Percentiles rank a stretch among this genome's conserved stretches.
These are phyloP conservation scores for Choiromyces venosus DNA, from an alignment of 495 filamentous ascomycete genomes.

Conservation along the genomic window DNA sequence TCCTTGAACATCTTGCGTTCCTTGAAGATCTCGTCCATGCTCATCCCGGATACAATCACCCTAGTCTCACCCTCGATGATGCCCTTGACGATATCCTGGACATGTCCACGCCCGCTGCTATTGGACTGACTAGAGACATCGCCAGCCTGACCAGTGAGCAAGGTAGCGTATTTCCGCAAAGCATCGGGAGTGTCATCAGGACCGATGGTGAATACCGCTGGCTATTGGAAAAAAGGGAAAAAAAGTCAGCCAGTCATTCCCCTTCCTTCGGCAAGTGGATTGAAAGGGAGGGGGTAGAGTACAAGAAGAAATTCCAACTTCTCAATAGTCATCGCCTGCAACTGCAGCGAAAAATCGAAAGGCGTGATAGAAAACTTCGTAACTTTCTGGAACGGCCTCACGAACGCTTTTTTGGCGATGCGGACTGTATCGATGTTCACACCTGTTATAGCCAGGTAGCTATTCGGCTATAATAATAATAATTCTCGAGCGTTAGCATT, in stretches of 20 bases:
- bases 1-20: slow-evolving; percentile 74
- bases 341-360: slow-evolving; percentile 66
- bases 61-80: slow-evolving; percentile 84
- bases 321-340: slow-evolving; percentile 79
- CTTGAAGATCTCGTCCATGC: slow-evolving; percentile 82
- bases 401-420: slow-evolving; percentile 67
- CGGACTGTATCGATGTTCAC: slow-evolving; percentile 62
- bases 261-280: not conserved
- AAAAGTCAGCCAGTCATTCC: not conserved
- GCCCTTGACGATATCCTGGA: slow-evolving; percentile 79
- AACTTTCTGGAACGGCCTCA: slow-evolving; percentile 60
- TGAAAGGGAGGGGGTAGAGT: not conserved
- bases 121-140: slow-evolving; percentile 35
- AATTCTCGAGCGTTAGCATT: slow-evolving; percentile 46
- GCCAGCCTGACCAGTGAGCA: slow-evolving; percentile 55
- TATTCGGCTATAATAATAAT: slow-evolving; percentile 52
- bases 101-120: slow-evolving; percentile 54
- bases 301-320: slow-evolving; percentile 55
- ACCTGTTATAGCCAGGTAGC: slow-evolving; percentile 78
- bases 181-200: slow-evolving; percentile 55
- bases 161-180: slow-evolving; percentile 69
- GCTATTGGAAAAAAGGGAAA: slow-evolving; percentile 50
- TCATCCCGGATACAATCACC: slow-evolving; percentile 70
- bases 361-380: slow-evolving; percentile 61
- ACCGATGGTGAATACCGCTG: slow-evolving; percentile 80